Evolutionary conservation across 2,329 filamentous ascomycete species (phyloP).

Genomic region (Fusarium sp.): DNA sequence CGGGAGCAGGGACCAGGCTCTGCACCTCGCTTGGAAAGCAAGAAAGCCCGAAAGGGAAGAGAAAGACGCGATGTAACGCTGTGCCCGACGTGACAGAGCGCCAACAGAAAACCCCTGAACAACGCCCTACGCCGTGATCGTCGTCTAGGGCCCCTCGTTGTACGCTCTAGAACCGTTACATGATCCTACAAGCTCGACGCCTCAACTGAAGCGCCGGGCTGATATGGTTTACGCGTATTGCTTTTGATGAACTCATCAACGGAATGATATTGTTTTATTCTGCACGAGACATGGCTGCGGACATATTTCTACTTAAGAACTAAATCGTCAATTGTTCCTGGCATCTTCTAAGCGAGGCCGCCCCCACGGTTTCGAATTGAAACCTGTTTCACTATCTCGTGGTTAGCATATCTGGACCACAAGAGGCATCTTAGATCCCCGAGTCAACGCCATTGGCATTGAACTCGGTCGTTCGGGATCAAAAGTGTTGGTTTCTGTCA

Average conservation of each 20-base stretch:
- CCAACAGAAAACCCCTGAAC: slow-evolving; percentile 19
- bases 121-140: slow-evolving; percentile 33
- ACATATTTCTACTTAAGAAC: slow-evolving; percentile 18
- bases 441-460: not conserved
- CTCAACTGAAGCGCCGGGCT: slow-evolving; percentile 27
- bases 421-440: slow-evolving; percentile 3
- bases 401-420: not conserved
- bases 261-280: slow-evolving; percentile 33
- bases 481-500: slow-evolving; percentile 17
- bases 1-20: slow-evolving; percentile 35
- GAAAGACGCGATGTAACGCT: slow-evolving; percentile 37
- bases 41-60: slow-evolving; percentile 26
- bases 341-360: slow-evolving; percentile 12
- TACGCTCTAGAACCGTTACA: slow-evolving; percentile 8
- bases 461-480: not conserved
- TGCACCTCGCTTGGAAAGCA: slow-evolving; percentile 25
- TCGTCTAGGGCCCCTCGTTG: slow-evolving; percentile 31
- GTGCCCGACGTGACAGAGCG: slow-evolving; percentile 27
- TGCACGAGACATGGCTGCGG: slow-evolving; percentile 23
- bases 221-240: slow-evolving; percentile 12
- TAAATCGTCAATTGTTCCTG: slow-evolving; percentile 8
- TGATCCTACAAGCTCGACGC: slow-evolving; percentile 20
- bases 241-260: slow-evolving; percentile 23
- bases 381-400: slow-evolving; percentile 15
- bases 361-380: slow-evolving; percentile 28